A percentile compares a stretch with the other conserved stretches of the same genome.
Conservation (phyloP, 345 rosid species). For the Conringia planisiliqua region DNA sequence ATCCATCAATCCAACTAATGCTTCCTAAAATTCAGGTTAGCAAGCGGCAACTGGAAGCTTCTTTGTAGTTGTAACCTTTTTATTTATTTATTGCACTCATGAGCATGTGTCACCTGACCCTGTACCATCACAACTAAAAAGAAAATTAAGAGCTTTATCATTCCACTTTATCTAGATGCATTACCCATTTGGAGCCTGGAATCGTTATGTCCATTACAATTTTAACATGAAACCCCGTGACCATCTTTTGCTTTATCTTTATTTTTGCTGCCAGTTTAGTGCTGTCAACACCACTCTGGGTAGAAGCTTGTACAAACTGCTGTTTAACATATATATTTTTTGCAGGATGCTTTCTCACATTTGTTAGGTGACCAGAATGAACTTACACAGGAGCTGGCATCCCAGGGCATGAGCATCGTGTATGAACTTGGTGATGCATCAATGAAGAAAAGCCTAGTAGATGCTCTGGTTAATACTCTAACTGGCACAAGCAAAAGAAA, state of each 20-base stretch:
- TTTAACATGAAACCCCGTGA: neutral
- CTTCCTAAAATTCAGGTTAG: conserved; percentile 97
- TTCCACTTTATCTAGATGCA: conserved; percentile 15
- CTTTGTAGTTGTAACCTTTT: neutral
- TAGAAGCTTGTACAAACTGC: conserved; percentile 18
- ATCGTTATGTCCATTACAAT: neutral
- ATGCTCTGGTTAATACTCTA: conserved; percentile 78
- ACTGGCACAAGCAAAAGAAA: conserved; percentile 96
- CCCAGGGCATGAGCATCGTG: conserved; percentile 97
- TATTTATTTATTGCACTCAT: neutral
- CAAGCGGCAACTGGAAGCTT: conserved; percentile 3
- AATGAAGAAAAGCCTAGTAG: conserved; percentile 83
- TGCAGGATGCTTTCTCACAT: conserved; percentile 94
- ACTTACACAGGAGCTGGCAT: conserved; percentile 94
- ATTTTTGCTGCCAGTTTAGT: neutral
- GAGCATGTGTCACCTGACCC: neutral
- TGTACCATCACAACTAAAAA: conserved; percentile 10
- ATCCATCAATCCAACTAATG: conserved; percentile 75
- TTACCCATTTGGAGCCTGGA: conserved; percentile 13
- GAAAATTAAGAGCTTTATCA: neutral
- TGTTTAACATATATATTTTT: conserved; percentile 5
- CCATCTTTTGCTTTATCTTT: neutral
- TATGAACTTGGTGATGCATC: conserved; percentile 91
- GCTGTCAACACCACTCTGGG: neutral
- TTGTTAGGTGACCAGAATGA: conserved; percentile 92